phyloP scores from a whole-genome alignment of 2,329 filamentous ascomycete genomes.

The Nemania abortiva region DNA sequence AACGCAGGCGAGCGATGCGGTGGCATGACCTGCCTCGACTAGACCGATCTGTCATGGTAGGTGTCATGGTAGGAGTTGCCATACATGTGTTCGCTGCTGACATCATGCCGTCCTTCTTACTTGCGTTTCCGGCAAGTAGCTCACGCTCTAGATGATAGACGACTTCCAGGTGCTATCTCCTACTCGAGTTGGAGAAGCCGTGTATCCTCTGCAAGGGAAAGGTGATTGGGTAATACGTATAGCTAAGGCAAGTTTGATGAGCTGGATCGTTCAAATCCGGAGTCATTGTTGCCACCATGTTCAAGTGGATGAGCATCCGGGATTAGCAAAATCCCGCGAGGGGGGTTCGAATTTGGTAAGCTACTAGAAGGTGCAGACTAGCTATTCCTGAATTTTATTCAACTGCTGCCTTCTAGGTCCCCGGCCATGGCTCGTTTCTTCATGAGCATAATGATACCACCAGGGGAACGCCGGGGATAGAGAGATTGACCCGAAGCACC shows the following conservation, averaged over 20 bases:
- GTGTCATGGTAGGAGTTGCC: slow-evolving; percentile 13
- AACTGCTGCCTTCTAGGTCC: background rate
- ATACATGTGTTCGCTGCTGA: background rate
- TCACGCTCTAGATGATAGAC: background rate
- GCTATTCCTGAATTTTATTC: background rate
- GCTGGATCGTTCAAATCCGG: background rate
- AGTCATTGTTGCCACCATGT: background rate
- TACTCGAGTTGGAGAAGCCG: background rate
- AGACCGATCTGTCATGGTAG: too few relatives aligned
- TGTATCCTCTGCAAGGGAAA: background rate
- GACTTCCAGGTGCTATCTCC: background rate
- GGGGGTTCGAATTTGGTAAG: too few relatives aligned
- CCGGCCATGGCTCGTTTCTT: background rate
- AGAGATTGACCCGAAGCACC: background rate
- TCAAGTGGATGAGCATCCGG: background rate
- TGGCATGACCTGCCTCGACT: background rate
- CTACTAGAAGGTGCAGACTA: background rate
- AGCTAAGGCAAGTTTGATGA: background rate
- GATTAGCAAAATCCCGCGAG: background rate
- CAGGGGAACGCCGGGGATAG: background rate
- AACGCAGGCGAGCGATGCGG: background rate
- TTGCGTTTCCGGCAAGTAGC: background rate
- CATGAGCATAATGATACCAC: too few relatives aligned
- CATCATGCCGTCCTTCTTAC: slow-evolving; percentile 1
- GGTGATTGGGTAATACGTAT: too few relatives aligned